Evolutionary conservation across 768 basidiomycete genomes (phyloP), one percentile per base, ranked within the genome.

Genomic region (Termitomyces sp.): DNA sequence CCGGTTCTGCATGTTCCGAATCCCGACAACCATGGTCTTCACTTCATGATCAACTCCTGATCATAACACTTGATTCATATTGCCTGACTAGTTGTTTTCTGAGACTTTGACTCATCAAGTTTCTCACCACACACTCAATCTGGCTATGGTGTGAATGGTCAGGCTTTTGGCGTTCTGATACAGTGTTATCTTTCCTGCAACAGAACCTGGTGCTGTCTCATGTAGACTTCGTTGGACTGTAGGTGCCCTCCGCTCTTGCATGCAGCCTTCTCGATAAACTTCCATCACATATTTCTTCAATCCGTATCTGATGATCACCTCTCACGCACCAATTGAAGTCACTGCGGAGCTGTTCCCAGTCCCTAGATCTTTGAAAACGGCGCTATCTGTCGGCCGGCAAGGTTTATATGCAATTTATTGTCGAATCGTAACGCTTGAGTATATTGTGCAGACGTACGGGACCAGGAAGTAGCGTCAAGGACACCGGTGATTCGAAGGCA

Each of bases 321-420:
- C 81, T 30, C 76, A 84, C 30, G 83, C 80, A 0, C 85, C 81
- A n/a, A 73, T 88, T 47, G 87, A 87, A 0, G 84, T 88, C 54
- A 75, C 74, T 13, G 85, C 85, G 12, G 88, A 0, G 57, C 76
- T 52, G 60, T 67, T 55, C 72, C 77, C 4, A 73, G 70, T 6
- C 73, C 79, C 20, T 84, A 81, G 66, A 80, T 87, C 27, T 80
- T 83, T 63, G 79, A n/a, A n/a, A n/a, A n/a, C n/a, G n/a, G n/a
- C 88, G 41, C 73, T 91, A 57, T 83, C 85, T 5, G 72, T 91
- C 47, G 81, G 82, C 47, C 90, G 91, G 73, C 85, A 82, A 20
- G 89, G 90, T 37, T 86, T 86, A 6, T 77, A 81, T 9, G 84
- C 76, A 0, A 78, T 89, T 18, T 89, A 90, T 69, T 89, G 87